phyloP scores from a whole-genome alignment of 164 flowering plant species.

The Liriodendron chinense region DNA sequence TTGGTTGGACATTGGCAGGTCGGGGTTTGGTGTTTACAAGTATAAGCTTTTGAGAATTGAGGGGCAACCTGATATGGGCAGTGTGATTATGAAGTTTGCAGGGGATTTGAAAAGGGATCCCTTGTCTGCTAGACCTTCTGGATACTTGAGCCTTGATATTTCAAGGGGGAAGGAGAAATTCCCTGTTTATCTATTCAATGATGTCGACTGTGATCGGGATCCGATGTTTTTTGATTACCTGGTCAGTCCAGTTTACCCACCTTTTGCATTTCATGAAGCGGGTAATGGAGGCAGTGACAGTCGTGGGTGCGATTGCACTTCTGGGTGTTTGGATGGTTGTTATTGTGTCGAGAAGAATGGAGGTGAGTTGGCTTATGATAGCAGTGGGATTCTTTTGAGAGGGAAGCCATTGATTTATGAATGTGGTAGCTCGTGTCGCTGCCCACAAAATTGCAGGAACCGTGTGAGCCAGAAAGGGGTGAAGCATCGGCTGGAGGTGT shows the following conservation, averaged over 20 bases:
- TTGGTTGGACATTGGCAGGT: constrained; percentile 80
- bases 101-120: constrained; percentile 45
- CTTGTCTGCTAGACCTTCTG: constrained; percentile 46
- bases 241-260: constrained; percentile 47
- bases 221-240: constrained; percentile 66
- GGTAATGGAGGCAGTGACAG: background rate
- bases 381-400: constrained; percentile 56
- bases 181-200: constrained; percentile 66
- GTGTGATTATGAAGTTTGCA: constrained; percentile 55
- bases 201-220: constrained; percentile 53
- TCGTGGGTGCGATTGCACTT: constrained; percentile 61
- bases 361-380: constrained; percentile 69
- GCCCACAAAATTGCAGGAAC: constrained; percentile 63
- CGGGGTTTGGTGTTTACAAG: constrained; percentile 90
- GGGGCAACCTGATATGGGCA: constrained; percentile 83
- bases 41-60: constrained; percentile 62
- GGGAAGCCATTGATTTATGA: constrained; percentile 79
- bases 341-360: constrained; percentile 72
- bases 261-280: constrained; percentile 26
- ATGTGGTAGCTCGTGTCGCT: constrained; percentile 68
- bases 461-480: constrained; percentile 54
- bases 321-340: constrained; percentile 50
- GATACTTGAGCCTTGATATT: constrained; percentile 61
- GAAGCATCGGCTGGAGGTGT: constrained; percentile 58
- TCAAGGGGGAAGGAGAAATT: constrained; percentile 57